Evolutionary conservation across 208 protist species (phyloP).

Genomic region (Wallacemonas sp.): DNA sequence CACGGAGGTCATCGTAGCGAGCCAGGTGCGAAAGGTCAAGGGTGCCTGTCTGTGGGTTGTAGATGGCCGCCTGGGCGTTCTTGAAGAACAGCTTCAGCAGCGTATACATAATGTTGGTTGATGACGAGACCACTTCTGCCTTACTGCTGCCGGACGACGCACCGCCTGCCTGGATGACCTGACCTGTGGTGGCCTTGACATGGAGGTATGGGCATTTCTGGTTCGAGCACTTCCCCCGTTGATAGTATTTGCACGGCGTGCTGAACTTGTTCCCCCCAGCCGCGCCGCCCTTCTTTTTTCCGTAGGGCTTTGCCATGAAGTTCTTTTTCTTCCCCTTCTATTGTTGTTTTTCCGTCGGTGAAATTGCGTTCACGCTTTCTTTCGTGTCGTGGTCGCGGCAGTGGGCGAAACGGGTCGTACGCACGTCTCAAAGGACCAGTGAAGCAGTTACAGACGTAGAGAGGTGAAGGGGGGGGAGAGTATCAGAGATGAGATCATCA

Average conservation of each 20-base stretch:
- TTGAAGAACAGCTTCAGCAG: slow-evolving; percentile 90
- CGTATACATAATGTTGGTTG: slow-evolving; percentile 50
- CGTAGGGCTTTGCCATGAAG: slow-evolving; percentile 55
- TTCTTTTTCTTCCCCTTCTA: slow-evolving; percentile 9
- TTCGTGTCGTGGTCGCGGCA: too few relatives aligned
- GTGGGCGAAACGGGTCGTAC: too few relatives aligned
- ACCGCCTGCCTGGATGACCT: background rate
- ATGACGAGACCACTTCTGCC: slow-evolving; percentile 6
- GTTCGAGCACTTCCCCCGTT: slow-evolving; percentile 71
- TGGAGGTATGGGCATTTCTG: slow-evolving; percentile 72
- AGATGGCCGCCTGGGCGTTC: slow-evolving; percentile 73
- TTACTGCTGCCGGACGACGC: slow-evolving; percentile 3
- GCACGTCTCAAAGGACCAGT: too few relatives aligned
- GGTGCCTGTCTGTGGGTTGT: slow-evolving; percentile 39
- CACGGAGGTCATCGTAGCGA: slow-evolving; percentile 44
- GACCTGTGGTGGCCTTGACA: slow-evolving; percentile 34
- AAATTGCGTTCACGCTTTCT: too few relatives aligned
- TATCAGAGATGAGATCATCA: too few relatives aligned
- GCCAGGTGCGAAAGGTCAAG: slow-evolving; percentile 63
- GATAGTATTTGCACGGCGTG: slow-evolving; percentile 66
- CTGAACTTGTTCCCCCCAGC: slow-evolving; percentile 22
- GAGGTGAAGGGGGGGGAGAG: too few relatives aligned
- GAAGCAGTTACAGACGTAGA: too few relatives aligned
- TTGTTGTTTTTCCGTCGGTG: slow-evolving; percentile 16
- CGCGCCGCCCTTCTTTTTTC: slow-evolving; percentile 53